These are phyloP conservation scores for Nannochloropsis oceanica DNA, from an alignment of 108 stramenopile species.

Conservation along the genomic window DNA sequence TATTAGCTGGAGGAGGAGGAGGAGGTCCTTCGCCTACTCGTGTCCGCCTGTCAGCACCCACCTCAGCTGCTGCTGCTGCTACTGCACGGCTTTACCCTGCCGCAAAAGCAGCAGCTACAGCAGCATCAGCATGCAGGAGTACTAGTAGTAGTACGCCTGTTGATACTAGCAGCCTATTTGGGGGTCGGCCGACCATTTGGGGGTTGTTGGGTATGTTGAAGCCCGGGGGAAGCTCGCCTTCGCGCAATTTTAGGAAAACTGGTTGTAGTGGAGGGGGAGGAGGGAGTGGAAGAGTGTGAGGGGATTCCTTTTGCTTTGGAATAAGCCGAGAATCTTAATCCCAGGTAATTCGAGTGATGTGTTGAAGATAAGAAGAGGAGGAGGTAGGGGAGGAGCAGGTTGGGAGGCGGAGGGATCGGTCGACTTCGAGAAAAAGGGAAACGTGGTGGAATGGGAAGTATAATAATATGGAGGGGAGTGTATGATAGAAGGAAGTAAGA, in stretches of 20 bases:
- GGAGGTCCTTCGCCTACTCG: no score
- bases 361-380: background rate
- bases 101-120: no score
- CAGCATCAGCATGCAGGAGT: no score
- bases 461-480: no score
- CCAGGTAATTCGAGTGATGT: background rate
- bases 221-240: background rate
- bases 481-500: no score
- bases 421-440: no score
- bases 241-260: background rate
- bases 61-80: no score
- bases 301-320: background rate
- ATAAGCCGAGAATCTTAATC: background rate
- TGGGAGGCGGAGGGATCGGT: background rate
- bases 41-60: no score
- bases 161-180: background rate
- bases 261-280: background rate
- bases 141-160: no score
- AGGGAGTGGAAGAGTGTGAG: background rate
- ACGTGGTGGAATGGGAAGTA: no score
- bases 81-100: no score
- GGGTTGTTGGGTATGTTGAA: background rate
- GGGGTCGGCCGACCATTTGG: background rate
- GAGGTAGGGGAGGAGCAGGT: background rate
- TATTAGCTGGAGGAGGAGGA: no score